Evolutionary conservation across 148 eudicot genomes (phyloP), one percentile per base, ranked within the genome.

Genomic region (Persicaria maculosa): DNA sequence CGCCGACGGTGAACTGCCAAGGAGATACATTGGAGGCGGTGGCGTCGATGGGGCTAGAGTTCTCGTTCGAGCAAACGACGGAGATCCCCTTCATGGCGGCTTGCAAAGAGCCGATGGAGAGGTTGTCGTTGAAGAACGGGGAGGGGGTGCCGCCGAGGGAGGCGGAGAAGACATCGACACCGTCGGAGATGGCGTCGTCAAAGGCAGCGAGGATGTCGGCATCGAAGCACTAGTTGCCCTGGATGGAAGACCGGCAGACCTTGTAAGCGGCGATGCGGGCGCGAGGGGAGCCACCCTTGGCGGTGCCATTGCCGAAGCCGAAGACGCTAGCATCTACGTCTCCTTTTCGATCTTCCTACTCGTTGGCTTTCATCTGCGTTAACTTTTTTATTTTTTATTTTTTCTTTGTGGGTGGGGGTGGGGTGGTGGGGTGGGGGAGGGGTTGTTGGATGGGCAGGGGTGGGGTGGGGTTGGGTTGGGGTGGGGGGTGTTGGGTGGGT

Each of bases 1-100:
- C 98, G 48, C 91, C 98, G 43, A 94, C 97, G 0, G 97, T 94
- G 9, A 94, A 61, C 59, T 86, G 88, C 98, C 98, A 94, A 9
- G 97, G 91, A 0, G 97, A 84, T 11, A 82, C 9, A 71, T 94
- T 94, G 4, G 94, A 77, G 53, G 86, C 93, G 1, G 88, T 88
- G 0, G 80, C 88, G 72, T 78, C 82, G 12, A 52, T 47, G 0
- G 98, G 97, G 4, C 98, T 97, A 44, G 95, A 85, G 68, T 91
- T 94, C 1, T 97, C 98, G 2, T 93, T 96, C 0, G 98, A 94
- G 81, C 93, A 89, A 20, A 91, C 86, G 2, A 90, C 89, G 44
- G 72, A 73, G 22, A 94, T 84, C 1, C 91, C 91, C 76, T 86
- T 84, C 86, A 74, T 88, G 17, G 77, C 76, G 17, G 98, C 98